A percentile compares a stretch with the other conserved stretches of the same genome.
These are phyloP conservation scores for Picochlorum sp. DNA, from an alignment of 139 green algal genomes.

Conservation along the genomic window DNA sequence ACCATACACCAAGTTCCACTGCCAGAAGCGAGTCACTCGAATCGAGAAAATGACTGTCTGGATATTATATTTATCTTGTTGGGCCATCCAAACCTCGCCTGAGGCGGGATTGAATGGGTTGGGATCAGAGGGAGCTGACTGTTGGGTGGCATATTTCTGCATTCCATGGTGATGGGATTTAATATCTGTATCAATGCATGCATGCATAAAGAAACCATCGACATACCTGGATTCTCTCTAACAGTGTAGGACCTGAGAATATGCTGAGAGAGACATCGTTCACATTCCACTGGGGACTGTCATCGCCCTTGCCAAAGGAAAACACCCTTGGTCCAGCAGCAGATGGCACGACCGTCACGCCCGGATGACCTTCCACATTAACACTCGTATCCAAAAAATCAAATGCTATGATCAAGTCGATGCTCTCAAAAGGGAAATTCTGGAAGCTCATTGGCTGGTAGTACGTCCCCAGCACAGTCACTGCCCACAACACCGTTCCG, in stretches of 20 bases:
- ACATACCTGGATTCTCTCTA: not conserved
- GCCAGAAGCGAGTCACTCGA: not conserved
- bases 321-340: not conserved
- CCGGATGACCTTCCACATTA: not conserved
- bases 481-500: not conserved
- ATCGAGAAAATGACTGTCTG: not conserved
- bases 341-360: not conserved
- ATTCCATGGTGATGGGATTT: not conserved
- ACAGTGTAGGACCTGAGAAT: not conserved
- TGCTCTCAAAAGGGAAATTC: conserved; percentile 7
- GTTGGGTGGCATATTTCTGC: not conserved
- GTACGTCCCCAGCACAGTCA: conserved; percentile 1
- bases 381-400: not conserved
- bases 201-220: not conserved
- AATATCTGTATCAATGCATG: too few species aligned
- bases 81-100: too few species aligned
- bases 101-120: not conserved
- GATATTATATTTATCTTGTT: not conserved
- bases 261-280: not conserved
- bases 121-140: not conserved
- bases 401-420: conserved; percentile 8
- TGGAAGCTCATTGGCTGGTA: not conserved
- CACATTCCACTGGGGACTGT: not conserved
- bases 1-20: not conserved
- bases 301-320: not conserved